Percentiles rank a stretch among this genome's conserved stretches.
These are phyloP conservation scores for Elaeis guineensis DNA, from an alignment of 176 grass and related monocot species.

Conservation along the genomic window DNA sequence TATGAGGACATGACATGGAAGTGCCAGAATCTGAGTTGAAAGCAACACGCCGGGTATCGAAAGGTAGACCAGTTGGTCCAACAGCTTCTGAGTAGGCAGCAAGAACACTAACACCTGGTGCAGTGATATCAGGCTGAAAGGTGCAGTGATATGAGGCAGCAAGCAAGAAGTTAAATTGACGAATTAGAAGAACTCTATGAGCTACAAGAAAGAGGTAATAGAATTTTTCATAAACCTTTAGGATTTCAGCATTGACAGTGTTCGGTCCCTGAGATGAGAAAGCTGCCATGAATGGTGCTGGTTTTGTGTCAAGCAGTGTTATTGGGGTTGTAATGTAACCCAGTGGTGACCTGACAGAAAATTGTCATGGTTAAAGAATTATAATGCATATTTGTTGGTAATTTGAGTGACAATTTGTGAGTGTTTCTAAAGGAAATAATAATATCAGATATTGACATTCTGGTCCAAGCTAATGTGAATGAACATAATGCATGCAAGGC, in stretches of 20 bases:
- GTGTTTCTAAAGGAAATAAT: too few relatives aligned
- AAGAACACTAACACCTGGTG: constrained; percentile 44
- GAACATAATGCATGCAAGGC: too few relatives aligned
- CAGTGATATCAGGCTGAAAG: constrained; percentile 54
- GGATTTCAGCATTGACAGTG: constrained; percentile 38
- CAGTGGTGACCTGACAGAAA: constrained; percentile 12
- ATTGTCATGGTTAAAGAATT: too few relatives aligned
- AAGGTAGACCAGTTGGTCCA: constrained; percentile 8
- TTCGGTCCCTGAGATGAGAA: constrained; percentile 73
- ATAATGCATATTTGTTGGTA: too few relatives aligned
- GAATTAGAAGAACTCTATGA: neutral
- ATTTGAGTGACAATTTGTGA: too few relatives aligned
- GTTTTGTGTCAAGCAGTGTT: constrained; percentile 32
- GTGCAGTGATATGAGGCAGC: neutral
- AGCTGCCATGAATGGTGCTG: constrained; percentile 46
- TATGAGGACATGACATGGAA: constrained; percentile 81
- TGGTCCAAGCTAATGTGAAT: too few relatives aligned
- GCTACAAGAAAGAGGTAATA: neutral
- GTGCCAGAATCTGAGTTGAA: constrained; percentile 49
- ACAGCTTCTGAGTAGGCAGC: constrained; percentile 32
- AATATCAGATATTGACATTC: too few relatives aligned
- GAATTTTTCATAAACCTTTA: constrained; percentile 29
- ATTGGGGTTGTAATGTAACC: constrained; percentile 43
- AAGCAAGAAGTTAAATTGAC: neutral
- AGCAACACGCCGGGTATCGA: constrained; percentile 33